Percentiles rank a stretch among this genome's conserved stretches.
Conservation (phyloP, 495 filamentous ascomycete genomes). For the Friedmanniomyces endolithicus region DNA sequence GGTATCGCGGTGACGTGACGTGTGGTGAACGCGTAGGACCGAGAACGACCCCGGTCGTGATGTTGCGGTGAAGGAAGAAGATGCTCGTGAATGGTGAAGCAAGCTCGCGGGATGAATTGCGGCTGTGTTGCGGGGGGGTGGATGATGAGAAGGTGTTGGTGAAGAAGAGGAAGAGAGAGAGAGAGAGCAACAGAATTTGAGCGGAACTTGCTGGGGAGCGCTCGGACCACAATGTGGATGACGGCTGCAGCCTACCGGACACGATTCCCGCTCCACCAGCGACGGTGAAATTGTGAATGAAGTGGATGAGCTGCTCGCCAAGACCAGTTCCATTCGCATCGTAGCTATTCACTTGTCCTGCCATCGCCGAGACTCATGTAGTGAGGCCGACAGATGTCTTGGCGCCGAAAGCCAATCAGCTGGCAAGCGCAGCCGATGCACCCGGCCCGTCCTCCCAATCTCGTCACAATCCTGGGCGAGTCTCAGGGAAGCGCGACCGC, state of each 20-base stretch:
- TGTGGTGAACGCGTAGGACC: not conserved
- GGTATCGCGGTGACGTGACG: not conserved
- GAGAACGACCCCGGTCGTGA: not conserved
- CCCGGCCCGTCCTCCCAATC: not conserved
- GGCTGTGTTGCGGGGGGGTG: not conserved
- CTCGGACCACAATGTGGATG: constrained; percentile 3
- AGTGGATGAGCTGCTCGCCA: constrained; percentile 8
- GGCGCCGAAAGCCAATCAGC: not conserved
- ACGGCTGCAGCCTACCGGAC: not conserved
- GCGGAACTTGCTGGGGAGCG: not conserved
- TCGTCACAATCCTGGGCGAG: not conserved
- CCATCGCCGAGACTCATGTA: not conserved
- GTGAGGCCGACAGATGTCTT: not conserved
- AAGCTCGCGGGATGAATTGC: constrained; percentile 4
- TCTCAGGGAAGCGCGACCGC: no score
- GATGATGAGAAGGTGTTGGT: constrained; percentile 14
- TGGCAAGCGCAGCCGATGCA: not conserved
- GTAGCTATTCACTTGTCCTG: not conserved
- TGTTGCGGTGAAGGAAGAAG: constrained; percentile 1
- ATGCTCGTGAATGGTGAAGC: not conserved
- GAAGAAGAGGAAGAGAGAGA: not conserved
- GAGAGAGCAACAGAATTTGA: not conserved
- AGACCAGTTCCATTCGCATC: constrained; percentile 5
- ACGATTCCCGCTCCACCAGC: not conserved
- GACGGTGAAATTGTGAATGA: not conserved